phyloP scores from a whole-genome alignment of 2,329 filamentous ascomycete genomes.

The Trichoderma breve region DNA sequence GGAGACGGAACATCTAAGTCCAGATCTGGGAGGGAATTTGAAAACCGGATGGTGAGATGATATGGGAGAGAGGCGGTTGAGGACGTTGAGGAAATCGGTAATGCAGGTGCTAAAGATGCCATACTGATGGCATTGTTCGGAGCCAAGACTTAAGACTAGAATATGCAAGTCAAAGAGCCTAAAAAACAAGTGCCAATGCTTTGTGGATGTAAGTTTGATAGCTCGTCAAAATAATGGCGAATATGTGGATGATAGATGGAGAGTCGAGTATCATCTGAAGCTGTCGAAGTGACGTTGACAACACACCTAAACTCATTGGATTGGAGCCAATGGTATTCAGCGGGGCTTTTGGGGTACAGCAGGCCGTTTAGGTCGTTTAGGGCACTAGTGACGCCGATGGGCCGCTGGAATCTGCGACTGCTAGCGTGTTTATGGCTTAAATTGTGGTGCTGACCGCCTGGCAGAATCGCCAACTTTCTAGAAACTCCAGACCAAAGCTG shows the following conservation, averaged over 20 bases:
- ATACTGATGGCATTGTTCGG: conserved; percentile 30
- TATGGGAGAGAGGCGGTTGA: conserved; percentile 45
- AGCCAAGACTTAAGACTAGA: neutral
- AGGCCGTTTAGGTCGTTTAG: neutral
- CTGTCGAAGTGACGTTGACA: conserved; percentile 23
- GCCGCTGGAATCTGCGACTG: conserved; percentile 9
- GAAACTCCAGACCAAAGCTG: conserved; percentile 10
- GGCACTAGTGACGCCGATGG: conserved; percentile 16
- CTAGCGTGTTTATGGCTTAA: neutral
- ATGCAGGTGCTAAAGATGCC: conserved; percentile 20
- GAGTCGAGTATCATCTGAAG: neutral
- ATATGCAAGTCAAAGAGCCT: neutral
- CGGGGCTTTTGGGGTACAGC: neutral
- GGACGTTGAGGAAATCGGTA: conserved; percentile 1
- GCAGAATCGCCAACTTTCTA: conserved; percentile 33
- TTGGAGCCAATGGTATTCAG: neutral
- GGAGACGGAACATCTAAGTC: conserved; percentile 72
- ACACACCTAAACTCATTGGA: neutral
- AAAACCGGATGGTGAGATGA: conserved; percentile 86
- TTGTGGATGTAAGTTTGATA: neutral
- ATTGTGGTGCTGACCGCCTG: conserved; percentile 31
- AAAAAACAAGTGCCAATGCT: neutral
- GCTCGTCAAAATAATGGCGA: neutral
- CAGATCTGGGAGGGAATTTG: conserved; percentile 78
- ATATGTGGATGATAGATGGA: neutral